Evolutionary conservation across 345 rosid species (phyloP), one percentile per base, ranked within the genome.

Genomic region (Barbarea vulgaris): DNA sequence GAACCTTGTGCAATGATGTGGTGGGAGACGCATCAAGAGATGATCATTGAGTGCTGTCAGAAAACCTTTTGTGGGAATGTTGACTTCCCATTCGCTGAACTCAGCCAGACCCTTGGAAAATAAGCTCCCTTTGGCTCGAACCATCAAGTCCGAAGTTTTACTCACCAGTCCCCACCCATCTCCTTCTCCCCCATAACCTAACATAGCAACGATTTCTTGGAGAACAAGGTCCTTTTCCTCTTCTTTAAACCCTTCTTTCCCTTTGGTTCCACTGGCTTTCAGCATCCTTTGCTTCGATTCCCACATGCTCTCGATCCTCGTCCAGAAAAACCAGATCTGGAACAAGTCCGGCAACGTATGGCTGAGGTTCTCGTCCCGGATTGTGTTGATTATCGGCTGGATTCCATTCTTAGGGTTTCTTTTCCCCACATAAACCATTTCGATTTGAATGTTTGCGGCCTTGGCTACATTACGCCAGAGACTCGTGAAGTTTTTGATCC

Each of bases 251-350:
- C 70, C 75, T 67, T 73, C 64, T 60, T 68, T 12, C n/a, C 72
- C 76, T 55, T 72, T 78, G 25, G 42, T 59, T 42, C 70, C 13
- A 0, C 34, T 62, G 30, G 69, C 55, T 52, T 79, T 79, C 6
- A 79, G 75, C 79, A 74, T 74, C 47, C 79, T 48, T 47, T 79
- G 82, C 83, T 89, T 91, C 44, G 97, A 91, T 83, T 85, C 91
- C 50, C 93, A 50, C 97, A 91, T 91, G 75, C 90, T 85, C 71
- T 94, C 90, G 0, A 94, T 62, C 69, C 98, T 82, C 11, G 88
- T 91, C 98, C 98, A 94, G 78, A 94, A 94, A 79, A 87, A 89
- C 93, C 89, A 86, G 7, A 85, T 70, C 50, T 74, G 69, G 44
- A 78, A 64, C 46, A 84, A 56, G 80, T 83, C 83, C 44, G 61